A percentile compares a stretch with the other conserved stretches of the same genome.
These are phyloP conservation scores for Breviolum minutum DNA, from an alignment of 73 alveolate genomes.

Conservation along the genomic window DNA sequence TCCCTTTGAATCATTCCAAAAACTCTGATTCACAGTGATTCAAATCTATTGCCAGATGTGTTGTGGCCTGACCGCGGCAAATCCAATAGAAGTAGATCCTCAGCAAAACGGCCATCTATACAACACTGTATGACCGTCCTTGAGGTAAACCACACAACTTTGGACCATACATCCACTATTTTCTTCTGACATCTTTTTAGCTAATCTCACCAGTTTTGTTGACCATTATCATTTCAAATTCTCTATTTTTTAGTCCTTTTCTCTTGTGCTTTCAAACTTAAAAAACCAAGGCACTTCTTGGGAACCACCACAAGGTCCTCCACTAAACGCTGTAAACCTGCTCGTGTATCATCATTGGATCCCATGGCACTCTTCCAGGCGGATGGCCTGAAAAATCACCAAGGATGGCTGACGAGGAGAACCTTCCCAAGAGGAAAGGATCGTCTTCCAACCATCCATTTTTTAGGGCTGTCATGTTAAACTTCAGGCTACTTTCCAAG, in stretches of 20 bases:
- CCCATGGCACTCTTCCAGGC: conserved; percentile 64
- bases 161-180: no score
- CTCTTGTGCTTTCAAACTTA: neutral
- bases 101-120: neutral
- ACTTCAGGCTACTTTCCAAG: no score
- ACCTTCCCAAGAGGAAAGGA: no score
- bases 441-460: no score
- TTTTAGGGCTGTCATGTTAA: no score
- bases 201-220: no score
- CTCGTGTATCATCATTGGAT: conserved; percentile 15
- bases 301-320: conserved; percentile 88
- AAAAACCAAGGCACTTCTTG: conserved; percentile 18
- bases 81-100: conserved; percentile 95
- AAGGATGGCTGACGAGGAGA: no score
- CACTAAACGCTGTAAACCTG: conserved; percentile 52
- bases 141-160: no score
- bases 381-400: neutral
- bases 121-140: no score
- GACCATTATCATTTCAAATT: no score
- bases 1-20: no score
- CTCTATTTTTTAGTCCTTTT: neutral
- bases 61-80: conserved; percentile 78
- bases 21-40: neutral
- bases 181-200: no score
- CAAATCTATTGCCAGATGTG: neutral